phyloP scores from a whole-genome alignment of 2,329 filamentous ascomycete species.

The Fusarium veterinarium region DNA sequence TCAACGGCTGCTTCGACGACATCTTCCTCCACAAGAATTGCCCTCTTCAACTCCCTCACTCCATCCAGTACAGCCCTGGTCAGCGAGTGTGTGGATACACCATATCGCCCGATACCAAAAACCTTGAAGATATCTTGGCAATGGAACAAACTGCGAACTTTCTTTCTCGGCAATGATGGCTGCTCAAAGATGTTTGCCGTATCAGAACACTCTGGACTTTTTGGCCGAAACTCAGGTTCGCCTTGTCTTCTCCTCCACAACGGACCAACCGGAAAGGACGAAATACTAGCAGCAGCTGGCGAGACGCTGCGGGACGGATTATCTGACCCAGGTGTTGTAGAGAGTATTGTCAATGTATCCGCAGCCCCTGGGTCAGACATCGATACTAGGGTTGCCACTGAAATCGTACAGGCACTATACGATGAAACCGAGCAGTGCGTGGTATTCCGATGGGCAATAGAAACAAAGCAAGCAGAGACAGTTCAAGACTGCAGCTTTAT shows the following conservation, averaged over 20 bases:
- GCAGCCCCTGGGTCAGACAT: slow-evolving; percentile 21
- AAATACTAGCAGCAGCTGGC: slow-evolving; percentile 30
- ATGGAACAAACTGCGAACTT: slow-evolving; percentile 35
- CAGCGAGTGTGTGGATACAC: slow-evolving; percentile 26
- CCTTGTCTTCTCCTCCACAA: slow-evolving; percentile 34
- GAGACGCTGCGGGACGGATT: slow-evolving; percentile 23
- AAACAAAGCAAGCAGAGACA: slow-evolving; percentile 17
- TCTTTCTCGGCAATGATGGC: slow-evolving; percentile 29
- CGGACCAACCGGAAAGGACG: slow-evolving; percentile 26
- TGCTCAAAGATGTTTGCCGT: slow-evolving; percentile 35
- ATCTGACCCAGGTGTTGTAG: slow-evolving; percentile 20
- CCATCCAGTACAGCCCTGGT: slow-evolving; percentile 34
- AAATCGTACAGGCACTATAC: slow-evolving; percentile 30
- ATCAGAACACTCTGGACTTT: slow-evolving; percentile 32
- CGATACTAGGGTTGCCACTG: slow-evolving; percentile 23
- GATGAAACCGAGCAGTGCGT: slow-evolving; percentile 24
- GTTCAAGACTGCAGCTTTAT: slow-evolving; percentile 17
- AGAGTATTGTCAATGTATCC: slow-evolving; percentile 34
- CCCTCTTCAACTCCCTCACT: slow-evolving; percentile 30
- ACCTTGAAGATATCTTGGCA: slow-evolving; percentile 35
- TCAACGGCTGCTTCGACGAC: slow-evolving; percentile 31
- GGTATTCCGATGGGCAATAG: slow-evolving; percentile 33
- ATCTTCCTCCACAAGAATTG: slow-evolving; percentile 29
- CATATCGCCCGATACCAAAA: slow-evolving; percentile 27
- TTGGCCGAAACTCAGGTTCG: slow-evolving; percentile 17